phyloP scores from a whole-genome alignment of 2,329 filamentous ascomycete species.

The Phialemonium atrogriseum region DNA sequence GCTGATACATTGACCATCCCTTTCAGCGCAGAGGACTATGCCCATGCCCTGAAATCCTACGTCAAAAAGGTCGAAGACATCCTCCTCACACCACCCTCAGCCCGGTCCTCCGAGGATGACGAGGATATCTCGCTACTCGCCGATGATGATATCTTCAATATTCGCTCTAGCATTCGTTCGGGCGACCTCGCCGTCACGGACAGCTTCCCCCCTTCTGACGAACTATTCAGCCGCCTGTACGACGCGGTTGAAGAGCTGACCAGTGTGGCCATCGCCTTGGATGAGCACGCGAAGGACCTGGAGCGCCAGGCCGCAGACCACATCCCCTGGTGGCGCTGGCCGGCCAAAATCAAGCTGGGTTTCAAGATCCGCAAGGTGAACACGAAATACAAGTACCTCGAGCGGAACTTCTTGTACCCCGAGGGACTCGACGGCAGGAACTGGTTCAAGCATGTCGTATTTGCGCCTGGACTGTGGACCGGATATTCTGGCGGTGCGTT shows the following conservation, averaged over 20 bases:
- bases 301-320: slow-evolving; percentile 30
- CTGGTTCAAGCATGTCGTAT: slow-evolving; percentile 96
- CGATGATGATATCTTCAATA: slow-evolving; percentile 24
- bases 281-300: slow-evolving; percentile 32
- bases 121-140: slow-evolving; percentile 6
- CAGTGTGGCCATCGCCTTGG: slow-evolving; percentile 33
- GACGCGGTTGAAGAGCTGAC: slow-evolving; percentile 22
- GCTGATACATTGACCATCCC: slow-evolving; percentile 53
- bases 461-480: slow-evolving; percentile 85
- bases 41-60: slow-evolving; percentile 43
- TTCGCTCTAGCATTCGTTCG: slow-evolving; percentile 22
- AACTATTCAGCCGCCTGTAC: slow-evolving; percentile 20
- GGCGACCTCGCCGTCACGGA: slow-evolving; percentile 7
- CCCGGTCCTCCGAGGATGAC: slow-evolving; percentile 3
- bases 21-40: slow-evolving; percentile 59
- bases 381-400: slow-evolving; percentile 73
- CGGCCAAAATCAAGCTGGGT: slow-evolving; percentile 48
- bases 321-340: slow-evolving; percentile 73
- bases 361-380: slow-evolving; percentile 60
- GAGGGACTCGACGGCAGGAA: slow-evolving; percentile 67
- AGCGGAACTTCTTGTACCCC: slow-evolving; percentile 69
- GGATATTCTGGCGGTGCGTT: slow-evolving; percentile 70
- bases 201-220: slow-evolving; percentile 1
- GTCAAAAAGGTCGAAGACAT: slow-evolving; percentile 42
- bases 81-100: slow-evolving; percentile 22